These are phyloP conservation scores for Myxozyma geophila DNA, from an alignment of 805 yeast genomes.

Conservation along the genomic window DNA sequence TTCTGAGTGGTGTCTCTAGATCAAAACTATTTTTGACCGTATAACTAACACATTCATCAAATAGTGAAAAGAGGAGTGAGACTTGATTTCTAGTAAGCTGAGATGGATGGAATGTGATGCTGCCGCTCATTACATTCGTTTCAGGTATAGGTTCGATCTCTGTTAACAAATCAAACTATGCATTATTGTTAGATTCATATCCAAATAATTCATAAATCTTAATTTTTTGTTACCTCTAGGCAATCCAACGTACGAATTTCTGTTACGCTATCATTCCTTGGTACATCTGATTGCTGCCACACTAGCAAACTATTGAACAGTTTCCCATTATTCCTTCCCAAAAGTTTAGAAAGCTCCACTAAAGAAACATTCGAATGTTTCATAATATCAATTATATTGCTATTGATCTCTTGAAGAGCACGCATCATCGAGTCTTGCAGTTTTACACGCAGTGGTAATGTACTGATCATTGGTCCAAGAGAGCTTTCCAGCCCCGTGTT, in stretches of 20 bases:
- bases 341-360: slow-evolving; percentile 2
- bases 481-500: slow-evolving; percentile 6
- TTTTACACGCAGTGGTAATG: slow-evolving; percentile 23
- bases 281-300: slow-evolving; percentile 28
- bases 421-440: not conserved
- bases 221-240: slow-evolving; percentile 17
- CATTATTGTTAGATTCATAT: not conserved
- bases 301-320: slow-evolving; percentile 19
- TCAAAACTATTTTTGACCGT: not conserved
- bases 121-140: not conserved
- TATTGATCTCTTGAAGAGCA: not conserved
- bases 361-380: slow-evolving; percentile 9
- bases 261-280: not conserved
- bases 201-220: not conserved
- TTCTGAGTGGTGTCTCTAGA: not conserved
- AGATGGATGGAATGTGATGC: slow-evolving; percentile 21
- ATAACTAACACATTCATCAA: slow-evolving; percentile 1
- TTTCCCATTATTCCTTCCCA: not conserved
- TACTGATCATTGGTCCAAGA: slow-evolving; percentile 27
- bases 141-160: slow-evolving; percentile 20
- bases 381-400: slow-evolving; percentile 1
- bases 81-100: slow-evolving; percentile 9
- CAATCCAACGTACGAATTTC: slow-evolving; percentile 10
- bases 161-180: slow-evolving; percentile 20
- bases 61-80: not conserved